Conservation (phyloP, 2,329 filamentous ascomycete species). For the Ophiostoma pallidulum region DNA sequence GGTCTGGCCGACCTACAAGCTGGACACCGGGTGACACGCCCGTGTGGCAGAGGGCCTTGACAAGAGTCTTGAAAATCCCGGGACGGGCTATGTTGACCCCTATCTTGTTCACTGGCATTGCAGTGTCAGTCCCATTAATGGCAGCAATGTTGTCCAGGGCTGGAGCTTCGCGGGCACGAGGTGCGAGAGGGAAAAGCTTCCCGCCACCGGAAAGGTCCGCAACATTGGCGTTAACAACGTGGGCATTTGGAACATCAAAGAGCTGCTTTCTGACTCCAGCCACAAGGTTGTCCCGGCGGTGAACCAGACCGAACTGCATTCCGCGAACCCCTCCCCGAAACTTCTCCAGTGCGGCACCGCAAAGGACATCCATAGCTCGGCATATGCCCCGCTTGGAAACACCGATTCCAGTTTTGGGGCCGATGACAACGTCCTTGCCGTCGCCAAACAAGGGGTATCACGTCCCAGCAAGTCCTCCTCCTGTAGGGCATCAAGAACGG, state of each 20-base stretch:
- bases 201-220: slow-evolving; percentile 11
- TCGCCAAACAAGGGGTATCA: slow-evolving; percentile 60
- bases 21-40: slow-evolving; percentile 12
- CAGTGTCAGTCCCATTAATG: slow-evolving; percentile 5
- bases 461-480: slow-evolving; percentile 66
- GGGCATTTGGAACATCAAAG: slow-evolving; percentile 12
- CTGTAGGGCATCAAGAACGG: slow-evolving; percentile 74
- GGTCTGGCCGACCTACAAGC: slow-evolving; percentile 16
- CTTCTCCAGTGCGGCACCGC: slow-evolving; percentile 61
- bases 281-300: slow-evolving; percentile 57
- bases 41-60: slow-evolving; percentile 13
- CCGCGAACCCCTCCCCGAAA: slow-evolving; percentile 72
- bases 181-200: slow-evolving; percentile 14
- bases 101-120: slow-evolving; percentile 14
- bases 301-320: slow-evolving; percentile 77
- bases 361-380: slow-evolving; percentile 67
- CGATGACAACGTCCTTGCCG: slow-evolving; percentile 50
- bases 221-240: slow-evolving; percentile 16
- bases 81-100: slow-evolving; percentile 13
- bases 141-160: slow-evolving; percentile 4
- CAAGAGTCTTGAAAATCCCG: slow-evolving; percentile 13
- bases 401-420: slow-evolving; percentile 61
- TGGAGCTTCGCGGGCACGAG: slow-evolving; percentile 13
- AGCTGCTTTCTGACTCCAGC: slow-evolving; percentile 54
- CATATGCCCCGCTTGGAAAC: slow-evolving; percentile 65